Evolutionary conservation across 108 stramenopile species (phyloP).

Genomic region (Skeletonema marinoi): DNA sequence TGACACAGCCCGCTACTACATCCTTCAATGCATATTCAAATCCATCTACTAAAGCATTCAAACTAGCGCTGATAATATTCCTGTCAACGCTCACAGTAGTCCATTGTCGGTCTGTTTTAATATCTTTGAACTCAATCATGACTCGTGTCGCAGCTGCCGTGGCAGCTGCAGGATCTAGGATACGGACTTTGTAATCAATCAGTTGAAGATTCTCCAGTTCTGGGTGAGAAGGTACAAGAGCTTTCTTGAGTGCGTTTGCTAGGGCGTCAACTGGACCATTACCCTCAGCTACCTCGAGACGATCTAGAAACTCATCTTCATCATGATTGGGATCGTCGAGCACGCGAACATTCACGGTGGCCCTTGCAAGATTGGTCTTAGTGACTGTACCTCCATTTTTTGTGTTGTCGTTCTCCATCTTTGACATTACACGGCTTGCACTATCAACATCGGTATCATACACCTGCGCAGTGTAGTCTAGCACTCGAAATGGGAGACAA

Average conservation of each 20-base stretch:
- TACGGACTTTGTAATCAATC: constrained; percentile 95
- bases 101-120: constrained; percentile 63
- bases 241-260: constrained; percentile 76
- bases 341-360: constrained; percentile 88
- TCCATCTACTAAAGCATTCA: constrained; percentile 93
- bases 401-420: constrained; percentile 27
- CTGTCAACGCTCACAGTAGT: constrained; percentile 93
- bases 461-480: constrained; percentile 88
- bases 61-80: constrained; percentile 91
- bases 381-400: constrained; percentile 1
- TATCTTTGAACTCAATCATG: constrained; percentile 82
- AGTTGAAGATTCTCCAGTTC: constrained; percentile 68
- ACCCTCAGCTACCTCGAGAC: constrained; percentile 87
- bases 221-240: constrained; percentile 82
- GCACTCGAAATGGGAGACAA: constrained; percentile 86
- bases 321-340: constrained; percentile 26
- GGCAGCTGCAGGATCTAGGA: constrained; percentile 87
- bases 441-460: constrained; percentile 84
- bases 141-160: constrained; percentile 91
- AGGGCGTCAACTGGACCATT: constrained; percentile 94
- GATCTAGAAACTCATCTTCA: constrained; percentile 55
- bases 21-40: constrained; percentile 88
- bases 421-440: constrained; percentile 69
- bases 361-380: constrained; percentile 58
- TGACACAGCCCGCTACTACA: constrained; percentile 26